Conservation (phyloP, 768 basidiomycete species). For the Macrolepiota fuliginosa region DNA sequence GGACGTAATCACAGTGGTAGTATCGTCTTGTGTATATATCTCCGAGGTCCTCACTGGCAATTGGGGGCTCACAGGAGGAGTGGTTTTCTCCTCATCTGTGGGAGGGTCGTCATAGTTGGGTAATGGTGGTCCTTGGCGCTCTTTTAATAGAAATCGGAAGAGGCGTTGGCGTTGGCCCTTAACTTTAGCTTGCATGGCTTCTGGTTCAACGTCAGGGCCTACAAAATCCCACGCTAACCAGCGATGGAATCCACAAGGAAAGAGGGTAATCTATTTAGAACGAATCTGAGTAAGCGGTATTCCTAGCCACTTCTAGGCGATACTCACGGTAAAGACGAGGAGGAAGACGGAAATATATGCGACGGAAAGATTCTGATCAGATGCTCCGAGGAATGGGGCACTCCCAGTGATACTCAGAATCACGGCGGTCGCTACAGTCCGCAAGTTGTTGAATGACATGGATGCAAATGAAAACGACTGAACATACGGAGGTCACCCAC, state of each 20-base stretch:
- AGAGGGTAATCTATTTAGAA: slow-evolving; percentile 51
- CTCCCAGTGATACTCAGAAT: slow-evolving; percentile 59
- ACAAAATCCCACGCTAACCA: slow-evolving; percentile 60
- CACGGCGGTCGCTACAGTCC: slow-evolving; percentile 55
- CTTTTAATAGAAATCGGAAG: not conserved
- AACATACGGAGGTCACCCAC: slow-evolving; percentile 67
- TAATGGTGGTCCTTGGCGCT: not conserved
- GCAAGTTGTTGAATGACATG: not conserved
- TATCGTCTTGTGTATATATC: slow-evolving; percentile 23
- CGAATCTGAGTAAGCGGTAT: not conserved
- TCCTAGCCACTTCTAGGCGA: not conserved
- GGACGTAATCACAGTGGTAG: slow-evolving; percentile 16
- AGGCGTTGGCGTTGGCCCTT: slow-evolving; percentile 31
- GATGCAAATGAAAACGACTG: not conserved
- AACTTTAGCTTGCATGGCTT: slow-evolving; percentile 49
- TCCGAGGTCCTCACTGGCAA: not conserved
- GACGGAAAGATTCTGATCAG: slow-evolving; percentile 59
- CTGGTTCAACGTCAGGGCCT: slow-evolving; percentile 60
- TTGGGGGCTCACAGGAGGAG: not conserved
- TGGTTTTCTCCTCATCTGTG: not conserved
- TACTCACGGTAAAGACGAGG: slow-evolving; percentile 55
- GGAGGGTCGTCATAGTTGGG: slow-evolving; percentile 1
- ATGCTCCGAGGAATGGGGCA: slow-evolving; percentile 56
- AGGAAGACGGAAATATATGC: slow-evolving; percentile 66
- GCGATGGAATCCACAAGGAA: slow-evolving; percentile 57